phyloP scores from a whole-genome alignment of 2,329 filamentous ascomycete species.

The Oidium heveae region DNA sequence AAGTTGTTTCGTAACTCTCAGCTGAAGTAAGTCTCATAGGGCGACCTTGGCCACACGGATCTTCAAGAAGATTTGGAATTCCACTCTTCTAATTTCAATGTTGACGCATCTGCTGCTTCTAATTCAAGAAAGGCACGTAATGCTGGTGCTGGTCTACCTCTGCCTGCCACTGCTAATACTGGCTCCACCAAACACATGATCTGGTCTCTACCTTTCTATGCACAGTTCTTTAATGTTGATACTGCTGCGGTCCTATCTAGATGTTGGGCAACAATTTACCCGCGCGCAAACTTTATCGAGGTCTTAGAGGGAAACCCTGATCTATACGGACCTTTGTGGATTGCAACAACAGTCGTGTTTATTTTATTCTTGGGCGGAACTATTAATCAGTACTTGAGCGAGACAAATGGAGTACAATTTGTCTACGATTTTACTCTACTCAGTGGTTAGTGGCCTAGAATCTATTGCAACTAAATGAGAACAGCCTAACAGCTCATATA shows the following conservation, averaged over 20 bases:
- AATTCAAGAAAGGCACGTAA: constrained; percentile 16
- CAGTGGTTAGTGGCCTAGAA: constrained; percentile 30
- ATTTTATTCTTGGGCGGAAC: constrained; percentile 91
- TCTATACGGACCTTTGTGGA: constrained; percentile 94
- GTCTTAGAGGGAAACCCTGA: constrained; percentile 93
- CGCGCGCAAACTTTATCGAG: constrained; percentile 84
- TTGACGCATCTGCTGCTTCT: constrained; percentile 20
- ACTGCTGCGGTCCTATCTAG: constrained; percentile 69
- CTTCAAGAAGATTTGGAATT: constrained; percentile 98
- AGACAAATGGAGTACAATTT: constrained; percentile 43
- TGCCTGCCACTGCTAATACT: constrained; percentile 26
- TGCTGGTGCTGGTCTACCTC: constrained; percentile 22
- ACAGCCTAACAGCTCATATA: constrained; percentile 10
- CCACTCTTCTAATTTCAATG: constrained; percentile 71
- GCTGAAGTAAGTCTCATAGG: constrained; percentile 24
- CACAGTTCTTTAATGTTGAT: constrained; percentile 97
- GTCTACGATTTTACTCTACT: constrained; percentile 78
- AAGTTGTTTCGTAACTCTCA: neutral
- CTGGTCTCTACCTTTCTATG: constrained; percentile 82
- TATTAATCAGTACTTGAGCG: constrained; percentile 69
- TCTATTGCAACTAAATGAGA: neutral
- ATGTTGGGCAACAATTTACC: constrained; percentile 73
- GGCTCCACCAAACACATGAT: constrained; percentile 62
- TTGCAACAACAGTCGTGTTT: constrained; percentile 87
- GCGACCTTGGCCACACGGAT: constrained; percentile 92